Evolutionary conservation across 2,329 filamentous ascomycete genomes (phyloP).

Genomic region (Tetracladium maxilliforme): DNA sequence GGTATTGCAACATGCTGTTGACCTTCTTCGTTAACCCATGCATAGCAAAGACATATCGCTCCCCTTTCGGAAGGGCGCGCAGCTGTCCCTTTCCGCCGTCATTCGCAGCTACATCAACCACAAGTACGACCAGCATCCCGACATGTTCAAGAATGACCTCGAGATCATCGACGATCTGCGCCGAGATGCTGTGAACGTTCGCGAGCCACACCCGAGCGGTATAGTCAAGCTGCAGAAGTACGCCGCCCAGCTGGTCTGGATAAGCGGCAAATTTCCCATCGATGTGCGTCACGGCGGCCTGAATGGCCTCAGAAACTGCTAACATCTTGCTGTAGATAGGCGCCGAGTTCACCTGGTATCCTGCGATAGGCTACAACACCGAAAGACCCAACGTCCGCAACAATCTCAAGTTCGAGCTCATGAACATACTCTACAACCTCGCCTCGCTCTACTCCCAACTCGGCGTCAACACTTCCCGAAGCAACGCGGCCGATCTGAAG

Average conservation of each 20-base stretch:
- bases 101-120: slow-evolving; percentile 92
- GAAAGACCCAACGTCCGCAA: slow-evolving; percentile 54
- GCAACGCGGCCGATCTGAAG: slow-evolving; percentile 71
- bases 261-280: slow-evolving; percentile 89
- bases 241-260: slow-evolving; percentile 84
- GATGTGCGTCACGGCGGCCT: slow-evolving; percentile 42
- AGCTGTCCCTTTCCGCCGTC: slow-evolving; percentile 63
- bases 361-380: slow-evolving; percentile 79
- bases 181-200: slow-evolving; percentile 73
- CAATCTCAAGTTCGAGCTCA: slow-evolving; percentile 68
- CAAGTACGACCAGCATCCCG: slow-evolving; percentile 97
- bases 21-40: too few relatives aligned
- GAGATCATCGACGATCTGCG: slow-evolving; percentile 74
- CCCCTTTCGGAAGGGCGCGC: slow-evolving; percentile 79
- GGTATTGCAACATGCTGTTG: too few relatives aligned
- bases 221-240: slow-evolving; percentile 82
- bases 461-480: slow-evolving; percentile 64
- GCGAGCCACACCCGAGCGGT: slow-evolving; percentile 77
- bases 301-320: slow-evolving; percentile 4
- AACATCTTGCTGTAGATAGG: slow-evolving; percentile 47
- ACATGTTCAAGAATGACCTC: slow-evolving; percentile 87
- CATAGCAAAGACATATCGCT: too few relatives aligned
- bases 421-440: slow-evolving; percentile 87
- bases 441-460: slow-evolving; percentile 89
- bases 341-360: slow-evolving; percentile 93